Evolutionary conservation across 2,329 filamentous ascomycete genomes (phyloP), one percentile per base, ranked within the genome.

Genomic region (Botryotinia calthae): DNA sequence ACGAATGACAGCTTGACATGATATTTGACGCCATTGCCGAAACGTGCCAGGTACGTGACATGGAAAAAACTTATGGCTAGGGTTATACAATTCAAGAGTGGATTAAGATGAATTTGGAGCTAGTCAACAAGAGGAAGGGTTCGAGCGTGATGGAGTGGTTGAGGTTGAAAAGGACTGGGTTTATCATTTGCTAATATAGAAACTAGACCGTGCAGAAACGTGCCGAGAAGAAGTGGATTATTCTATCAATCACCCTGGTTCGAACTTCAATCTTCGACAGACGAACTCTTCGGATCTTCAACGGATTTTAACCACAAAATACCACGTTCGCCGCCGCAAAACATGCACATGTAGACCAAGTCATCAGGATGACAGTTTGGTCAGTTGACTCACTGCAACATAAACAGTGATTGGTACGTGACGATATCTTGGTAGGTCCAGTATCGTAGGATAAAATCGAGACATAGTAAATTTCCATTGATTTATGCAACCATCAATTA

Each of bases 1-100:
- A 65, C 72, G 68, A 73, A 73, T 73, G 37, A 44, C 46, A 71
- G 48, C 20, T 40, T 46, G 72, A 40, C 59, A 71, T 71, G 58
- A 64, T 44, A 64, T 59, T 73, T 73, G 72, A 73, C 59, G 72
- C 67, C 72, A 71, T 71, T 71, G 72, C 72, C 72, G 71, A 73
- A 73, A 73, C 71, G 58, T 73, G 65, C 71, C 59, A 68, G 65
- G 65, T 68, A 31, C 34, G 65, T 68, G 54, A 62, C 67, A 73
- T 42, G 51, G 59, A 31, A 48, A 62, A 42, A 59, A 42, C 44
- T 7, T 40, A 20, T 67, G 63, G 48, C 69, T 34, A 48, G 58
- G 68, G 56, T 46, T 37, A 22, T 63, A 51, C 68, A 46, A 51
- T 40, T 63, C 65, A 54, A 67, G 48, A 67, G 65, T 67, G 65